phyloP scores from a whole-genome alignment of 2,329 filamentous ascomycete species.

The Fusarium nurragi region DNA sequence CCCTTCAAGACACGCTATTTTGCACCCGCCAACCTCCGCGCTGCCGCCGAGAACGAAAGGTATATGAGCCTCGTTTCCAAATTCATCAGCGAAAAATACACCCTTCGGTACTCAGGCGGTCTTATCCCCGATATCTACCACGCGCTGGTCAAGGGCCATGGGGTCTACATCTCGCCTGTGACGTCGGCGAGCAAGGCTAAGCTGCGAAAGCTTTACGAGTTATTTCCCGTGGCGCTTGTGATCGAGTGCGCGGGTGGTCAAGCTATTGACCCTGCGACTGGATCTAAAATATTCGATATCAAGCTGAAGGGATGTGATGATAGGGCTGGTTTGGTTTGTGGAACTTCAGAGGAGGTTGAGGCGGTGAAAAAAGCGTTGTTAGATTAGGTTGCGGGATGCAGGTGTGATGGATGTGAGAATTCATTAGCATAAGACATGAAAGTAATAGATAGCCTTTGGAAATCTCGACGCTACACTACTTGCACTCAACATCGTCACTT shows the following conservation, averaged over 20 bases:
- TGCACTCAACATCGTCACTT: neutral
- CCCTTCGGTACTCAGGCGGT: conserved; percentile 68
- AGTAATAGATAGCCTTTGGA: neutral
- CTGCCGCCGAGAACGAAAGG: conserved; percentile 59
- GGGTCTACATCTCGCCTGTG: conserved; percentile 68
- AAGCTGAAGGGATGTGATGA: conserved; percentile 57
- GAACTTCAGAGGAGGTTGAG: conserved; percentile 60
- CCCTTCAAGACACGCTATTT: conserved; percentile 66
- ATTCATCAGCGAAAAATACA: conserved; percentile 65
- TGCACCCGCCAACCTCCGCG: conserved; percentile 69
- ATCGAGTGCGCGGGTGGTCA: conserved; percentile 68
- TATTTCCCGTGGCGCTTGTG: conserved; percentile 67
- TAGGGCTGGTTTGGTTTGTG: conserved; percentile 60
- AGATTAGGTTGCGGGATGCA: neutral
- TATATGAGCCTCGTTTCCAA: conserved; percentile 61
- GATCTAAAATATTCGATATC: conserved; percentile 53
- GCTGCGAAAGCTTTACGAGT: conserved; percentile 66
- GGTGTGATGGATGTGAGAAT: neutral
- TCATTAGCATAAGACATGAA: neutral
- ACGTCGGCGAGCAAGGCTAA: conserved; percentile 63
- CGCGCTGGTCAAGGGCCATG: conserved; percentile 68
- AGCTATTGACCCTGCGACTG: conserved; percentile 61
- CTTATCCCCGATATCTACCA: conserved; percentile 70
- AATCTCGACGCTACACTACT: accelerated
- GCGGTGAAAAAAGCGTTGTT: conserved; percentile 41